Base-by-base conservation (phyloP, 2,329 filamentous ascomycete species). In the Remersonia thermophila region DNA sequence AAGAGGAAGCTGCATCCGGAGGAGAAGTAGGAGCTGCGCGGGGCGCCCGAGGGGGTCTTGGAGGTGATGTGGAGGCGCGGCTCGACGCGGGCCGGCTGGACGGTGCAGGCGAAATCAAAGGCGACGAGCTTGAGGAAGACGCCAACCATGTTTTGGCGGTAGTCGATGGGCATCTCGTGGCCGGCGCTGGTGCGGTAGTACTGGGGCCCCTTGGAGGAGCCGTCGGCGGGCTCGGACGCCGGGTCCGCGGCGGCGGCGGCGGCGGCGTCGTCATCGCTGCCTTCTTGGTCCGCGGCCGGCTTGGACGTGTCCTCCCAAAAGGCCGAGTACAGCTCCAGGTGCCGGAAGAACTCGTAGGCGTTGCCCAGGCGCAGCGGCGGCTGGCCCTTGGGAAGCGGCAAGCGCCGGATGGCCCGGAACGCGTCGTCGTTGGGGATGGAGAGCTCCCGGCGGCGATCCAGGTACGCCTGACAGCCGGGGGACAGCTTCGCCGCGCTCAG, bases 51-150 rank as follows among this genome's bases (percentile, higher is more conserved):
- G 50, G 42, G 45, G 51, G 42, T 32, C 42, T 38, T 51, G 46
- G 60, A 61, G 33, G 58, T 60, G 35, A 79, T 53, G 31, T 76
- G 66, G 14, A 80, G 58, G 3, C 75, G 65, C 8, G 75, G 75
- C 47, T 80, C 75, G 16, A 63, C 59, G 28, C 73, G 66, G 12
- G 74, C 60, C 17, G 67, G 61, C 2, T 63, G 60, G 33, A 77
- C 67, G 45, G 69, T 78, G 54, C 75, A 79, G 34, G 73, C 71
- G 53, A 78, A 80, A 43, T 79, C 73, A 48, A 79, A 80, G 13
- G 73, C 66, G 12, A 80, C 66, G 4, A 80, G 64, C 52, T 79
- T 79, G 38, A 79, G 54, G 38, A 79, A 78, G 26, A 73, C 66
- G 3, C 66, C 63, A 10, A 75, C 46, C n/a, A 78, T 59, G 36